Conservation (phyloP, 2,329 filamentous ascomycete genomes). For the Fusarium staphyleae region DNA sequence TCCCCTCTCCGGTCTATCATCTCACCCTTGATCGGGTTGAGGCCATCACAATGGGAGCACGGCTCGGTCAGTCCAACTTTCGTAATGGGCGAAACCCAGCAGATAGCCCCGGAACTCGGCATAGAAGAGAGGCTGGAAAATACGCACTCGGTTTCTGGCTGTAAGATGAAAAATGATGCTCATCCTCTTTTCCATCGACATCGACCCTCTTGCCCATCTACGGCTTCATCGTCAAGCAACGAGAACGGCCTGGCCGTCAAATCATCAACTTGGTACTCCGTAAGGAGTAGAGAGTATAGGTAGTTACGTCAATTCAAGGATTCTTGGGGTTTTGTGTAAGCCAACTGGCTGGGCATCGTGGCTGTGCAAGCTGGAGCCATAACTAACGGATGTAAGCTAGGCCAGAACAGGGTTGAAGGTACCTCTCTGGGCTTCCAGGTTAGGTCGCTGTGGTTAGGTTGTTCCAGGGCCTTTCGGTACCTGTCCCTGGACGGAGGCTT, state of each 20-base stretch:
- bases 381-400: too few relatives aligned
- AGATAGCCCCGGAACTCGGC: not conserved
- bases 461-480: slow-evolving; percentile 3
- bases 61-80: not conserved
- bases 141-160: slow-evolving; percentile 5
- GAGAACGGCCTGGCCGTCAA: slow-evolving; percentile 33
- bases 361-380: slow-evolving; percentile 33
- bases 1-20: too few relatives aligned
- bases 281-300: too few relatives aligned
- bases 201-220: slow-evolving; percentile 20
- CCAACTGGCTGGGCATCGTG: slow-evolving; percentile 33
- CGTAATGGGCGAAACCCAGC: not conserved
- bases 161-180: slow-evolving; percentile 10
- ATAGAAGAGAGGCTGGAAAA: not conserved
- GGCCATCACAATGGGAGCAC: not conserved
- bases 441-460: not conserved
- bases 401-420: slow-evolving; percentile 3
- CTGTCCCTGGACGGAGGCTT: not conserved
- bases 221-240: slow-evolving; percentile 22
- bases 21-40: not conserved
- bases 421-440: slow-evolving; percentile 2
- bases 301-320: slow-evolving; percentile 17
- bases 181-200: slow-evolving; percentile 19
- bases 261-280: slow-evolving; percentile 33
- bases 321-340: slow-evolving; percentile 22